Evolutionary conservation across 2,329 filamentous ascomycete species (phyloP), one percentile per base, ranked within the genome.

Genomic region (Malbranchea cinnamomea): DNA sequence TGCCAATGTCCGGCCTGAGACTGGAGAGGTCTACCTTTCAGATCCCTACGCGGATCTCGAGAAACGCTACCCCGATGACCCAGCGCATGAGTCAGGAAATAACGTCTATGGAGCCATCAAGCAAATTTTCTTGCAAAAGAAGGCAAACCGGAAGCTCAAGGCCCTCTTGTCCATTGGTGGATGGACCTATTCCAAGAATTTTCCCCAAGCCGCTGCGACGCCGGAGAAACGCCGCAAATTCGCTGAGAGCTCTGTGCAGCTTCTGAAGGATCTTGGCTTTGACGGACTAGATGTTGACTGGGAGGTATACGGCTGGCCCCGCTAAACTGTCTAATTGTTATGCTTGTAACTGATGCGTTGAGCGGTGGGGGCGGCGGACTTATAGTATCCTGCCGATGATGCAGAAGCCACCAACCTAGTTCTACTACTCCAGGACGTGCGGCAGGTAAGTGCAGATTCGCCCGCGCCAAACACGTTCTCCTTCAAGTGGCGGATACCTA

Each of bases 91-190:
- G 37, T 44, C 52, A 0, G 83, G 81, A 27, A 70, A 59, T 35
- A 83, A 87, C 46, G 70, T 74, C 29, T 84, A 83, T 44, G 83
- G 83, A 23, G 78, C 72, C 46, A 53, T 83, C 38, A 84, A 84
- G 56, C 79, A 87, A 48, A 59, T 91, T 1, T 81, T 68, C 49
- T 41, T 81, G 1, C 64, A 79, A 30, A 91, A 91, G 62, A 75
- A 83, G 55, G 57, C 65, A 41, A 71, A 91, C 49, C 71, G 81
- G 12, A 71, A 79, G 30, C 54, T 91, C 34, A 91, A 91, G 54
- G 65, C 78, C 3, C 65, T 94, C 8, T 68, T 94, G 4, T 84
- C 78, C 31, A 81, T 91, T 36, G 83, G 83, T 23, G 83, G 83
- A 10, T 89, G 76, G 73, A 79, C 72, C 0, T 80, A 77, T 50